phyloP scores from a whole-genome alignment of 306 rosid species.

The Inga leiocalycina region DNA sequence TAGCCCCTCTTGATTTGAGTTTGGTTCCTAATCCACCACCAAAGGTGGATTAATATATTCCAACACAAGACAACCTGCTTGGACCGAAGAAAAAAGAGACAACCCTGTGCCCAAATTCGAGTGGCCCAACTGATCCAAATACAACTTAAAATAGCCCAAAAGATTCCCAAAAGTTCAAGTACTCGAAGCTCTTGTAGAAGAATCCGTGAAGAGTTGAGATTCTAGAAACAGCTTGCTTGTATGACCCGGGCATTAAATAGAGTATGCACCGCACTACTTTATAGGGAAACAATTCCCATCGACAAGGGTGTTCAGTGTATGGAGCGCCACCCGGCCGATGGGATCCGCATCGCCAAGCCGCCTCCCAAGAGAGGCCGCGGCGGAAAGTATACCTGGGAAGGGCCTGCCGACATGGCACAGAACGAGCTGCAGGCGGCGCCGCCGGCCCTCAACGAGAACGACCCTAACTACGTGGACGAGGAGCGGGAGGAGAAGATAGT shows the following conservation, averaged over 20 bases:
- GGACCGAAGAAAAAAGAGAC: neutral
- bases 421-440: constrained; percentile 48
- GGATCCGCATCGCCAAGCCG: constrained; percentile 44
- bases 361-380: constrained; percentile 80
- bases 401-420: constrained; percentile 53
- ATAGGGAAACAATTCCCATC: neutral
- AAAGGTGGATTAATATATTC: no score
- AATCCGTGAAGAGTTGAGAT: neutral
- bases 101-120: neutral
- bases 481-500: constrained; percentile 20
- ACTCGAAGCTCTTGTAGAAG: neutral
- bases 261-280: neutral
- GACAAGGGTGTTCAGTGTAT: constrained; percentile 63
- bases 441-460: constrained; percentile 69
- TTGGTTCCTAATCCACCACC: no score
- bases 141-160: neutral
- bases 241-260: no score
- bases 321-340: constrained; percentile 75
- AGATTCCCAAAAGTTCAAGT: neutral
- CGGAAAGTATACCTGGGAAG: constrained; percentile 92
- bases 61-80: neutral
- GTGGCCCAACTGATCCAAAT: neutral
- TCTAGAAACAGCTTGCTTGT: neutral
- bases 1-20: no score
- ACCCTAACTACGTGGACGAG: constrained; percentile 80